These are phyloP conservation scores for Quercus engelmannii DNA, from an alignment of 306 rosid genomes.

Conservation along the genomic window DNA sequence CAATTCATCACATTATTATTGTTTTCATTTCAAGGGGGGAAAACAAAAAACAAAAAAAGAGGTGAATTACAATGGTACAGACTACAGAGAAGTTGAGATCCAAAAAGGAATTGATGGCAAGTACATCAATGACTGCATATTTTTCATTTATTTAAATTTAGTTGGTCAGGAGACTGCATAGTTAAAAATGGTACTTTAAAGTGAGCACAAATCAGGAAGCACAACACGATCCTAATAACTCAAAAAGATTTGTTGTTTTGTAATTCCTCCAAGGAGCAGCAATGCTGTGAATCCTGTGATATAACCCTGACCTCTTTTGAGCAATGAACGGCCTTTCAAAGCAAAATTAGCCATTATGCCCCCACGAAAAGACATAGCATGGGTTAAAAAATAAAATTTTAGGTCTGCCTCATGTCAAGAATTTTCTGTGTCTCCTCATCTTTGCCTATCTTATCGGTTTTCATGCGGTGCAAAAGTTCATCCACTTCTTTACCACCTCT, in stretches of 20 bases:
- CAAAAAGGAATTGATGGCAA: neutral
- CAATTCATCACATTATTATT: neutral
- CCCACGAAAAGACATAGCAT: neutral
- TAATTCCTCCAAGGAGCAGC: neutral
- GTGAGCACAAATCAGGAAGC: neutral
- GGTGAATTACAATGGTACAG: neutral
- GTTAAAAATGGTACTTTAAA: neutral
- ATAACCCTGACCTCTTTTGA: neutral
- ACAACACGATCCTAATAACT: neutral
- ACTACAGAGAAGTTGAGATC: neutral
- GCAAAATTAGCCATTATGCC: neutral
- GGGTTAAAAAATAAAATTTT: constrained; percentile 7
- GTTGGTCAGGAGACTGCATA: neutral
- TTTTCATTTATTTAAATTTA: neutral
- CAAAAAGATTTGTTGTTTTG: neutral
- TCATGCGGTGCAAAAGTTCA: constrained; percentile 47
- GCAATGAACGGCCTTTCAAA: neutral
- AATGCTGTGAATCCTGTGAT: neutral
- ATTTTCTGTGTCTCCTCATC: constrained; percentile 40
- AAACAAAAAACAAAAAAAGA: neutral
- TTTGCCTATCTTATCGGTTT: constrained; percentile 42
- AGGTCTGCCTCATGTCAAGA: constrained; percentile 24
- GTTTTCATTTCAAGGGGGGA: neutral
- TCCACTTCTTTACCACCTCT: constrained; percentile 53
- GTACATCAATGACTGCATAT: neutral